These are phyloP conservation scores for Epithele typhae DNA, from an alignment of 768 basidiomycete species.

Conservation along the genomic window DNA sequence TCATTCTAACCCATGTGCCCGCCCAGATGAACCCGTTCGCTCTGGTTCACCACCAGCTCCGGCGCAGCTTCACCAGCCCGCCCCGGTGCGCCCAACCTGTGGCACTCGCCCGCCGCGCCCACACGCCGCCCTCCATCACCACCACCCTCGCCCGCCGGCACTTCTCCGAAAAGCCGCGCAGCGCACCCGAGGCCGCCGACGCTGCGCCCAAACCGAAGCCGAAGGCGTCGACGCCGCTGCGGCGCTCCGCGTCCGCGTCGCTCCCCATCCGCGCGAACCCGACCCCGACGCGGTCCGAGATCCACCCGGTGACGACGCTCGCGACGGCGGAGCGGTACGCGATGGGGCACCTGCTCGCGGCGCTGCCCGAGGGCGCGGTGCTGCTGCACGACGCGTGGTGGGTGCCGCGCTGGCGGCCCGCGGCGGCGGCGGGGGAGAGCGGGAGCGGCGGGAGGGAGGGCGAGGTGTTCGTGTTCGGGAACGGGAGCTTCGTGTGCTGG, in stretches of 20 bases:
- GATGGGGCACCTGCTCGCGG: constrained; percentile 54
- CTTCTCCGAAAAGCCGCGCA: constrained; percentile 1
- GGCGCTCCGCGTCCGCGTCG: constrained; percentile 81
- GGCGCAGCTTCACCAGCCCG: not conserved
- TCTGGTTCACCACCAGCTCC: constrained; percentile 3
- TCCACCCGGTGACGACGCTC: constrained; percentile 76
- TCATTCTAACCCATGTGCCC: too few species aligned
- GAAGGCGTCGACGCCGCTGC: constrained; percentile 75
- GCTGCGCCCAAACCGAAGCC: constrained; percentile 46
- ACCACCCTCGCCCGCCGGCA: not conserved
- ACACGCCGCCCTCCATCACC: not conserved
- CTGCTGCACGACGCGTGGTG: constrained; percentile 76
- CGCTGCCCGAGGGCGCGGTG: constrained; percentile 51
- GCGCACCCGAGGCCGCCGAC: not conserved
- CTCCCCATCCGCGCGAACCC: constrained; percentile 83
- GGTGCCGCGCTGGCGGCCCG: constrained; percentile 66
- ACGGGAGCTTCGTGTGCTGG: constrained; percentile 91
- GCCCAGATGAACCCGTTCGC: constrained; percentile 3
- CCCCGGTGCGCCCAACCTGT: constrained; percentile 1
- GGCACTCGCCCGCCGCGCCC: not conserved
- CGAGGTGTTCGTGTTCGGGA: constrained; percentile 85
- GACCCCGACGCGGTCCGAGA: constrained; percentile 78
- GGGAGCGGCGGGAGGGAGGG: constrained; percentile 53
- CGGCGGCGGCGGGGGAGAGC: too few species aligned
- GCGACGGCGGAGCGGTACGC: constrained; percentile 84